phyloP scores from a whole-genome alignment of 2,329 filamentous ascomycete species.

The Colletotrichum sp. region DNA sequence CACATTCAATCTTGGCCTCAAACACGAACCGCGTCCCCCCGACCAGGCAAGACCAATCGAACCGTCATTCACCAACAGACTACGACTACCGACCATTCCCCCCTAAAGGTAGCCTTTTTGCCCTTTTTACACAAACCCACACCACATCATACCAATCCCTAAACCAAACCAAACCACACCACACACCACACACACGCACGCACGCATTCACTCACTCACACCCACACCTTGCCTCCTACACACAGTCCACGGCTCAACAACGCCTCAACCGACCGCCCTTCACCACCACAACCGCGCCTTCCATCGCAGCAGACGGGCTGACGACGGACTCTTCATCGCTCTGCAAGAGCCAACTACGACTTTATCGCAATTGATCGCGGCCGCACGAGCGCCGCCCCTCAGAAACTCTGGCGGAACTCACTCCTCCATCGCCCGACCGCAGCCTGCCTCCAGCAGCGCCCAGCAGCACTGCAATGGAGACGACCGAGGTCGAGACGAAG shows the following conservation, averaged over 20 bases:
- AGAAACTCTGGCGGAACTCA: not conserved
- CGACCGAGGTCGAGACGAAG: slow-evolving; percentile 17
- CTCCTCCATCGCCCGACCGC: not conserved
- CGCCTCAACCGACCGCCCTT: not conserved
- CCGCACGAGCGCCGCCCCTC: not conserved
- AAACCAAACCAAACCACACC: not conserved
- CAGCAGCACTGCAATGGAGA: slow-evolving; percentile 4
- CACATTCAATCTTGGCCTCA: slow-evolving; percentile 16
- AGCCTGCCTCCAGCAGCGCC: not conserved
- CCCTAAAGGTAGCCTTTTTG: not conserved
- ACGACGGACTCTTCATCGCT: not conserved
- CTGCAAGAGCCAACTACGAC: not conserved
- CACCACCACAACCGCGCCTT: not conserved
- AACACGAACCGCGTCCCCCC: slow-evolving; percentile 18
- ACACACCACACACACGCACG: not conserved
- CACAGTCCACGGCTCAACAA: not conserved
- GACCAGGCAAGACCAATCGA: not conserved
- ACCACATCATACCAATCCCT: not conserved
- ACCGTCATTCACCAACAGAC: not conserved
- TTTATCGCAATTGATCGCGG: not conserved
- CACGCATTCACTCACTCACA: not conserved
- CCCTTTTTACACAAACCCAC: slow-evolving; percentile 1
- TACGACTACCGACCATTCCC: not conserved
- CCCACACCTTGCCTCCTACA: not conserved
- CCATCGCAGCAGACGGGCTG: not conserved